Evolutionary conservation across 495 filamentous ascomycete species (phyloP).

Genomic region (Bryoglossum gracile): DNA sequence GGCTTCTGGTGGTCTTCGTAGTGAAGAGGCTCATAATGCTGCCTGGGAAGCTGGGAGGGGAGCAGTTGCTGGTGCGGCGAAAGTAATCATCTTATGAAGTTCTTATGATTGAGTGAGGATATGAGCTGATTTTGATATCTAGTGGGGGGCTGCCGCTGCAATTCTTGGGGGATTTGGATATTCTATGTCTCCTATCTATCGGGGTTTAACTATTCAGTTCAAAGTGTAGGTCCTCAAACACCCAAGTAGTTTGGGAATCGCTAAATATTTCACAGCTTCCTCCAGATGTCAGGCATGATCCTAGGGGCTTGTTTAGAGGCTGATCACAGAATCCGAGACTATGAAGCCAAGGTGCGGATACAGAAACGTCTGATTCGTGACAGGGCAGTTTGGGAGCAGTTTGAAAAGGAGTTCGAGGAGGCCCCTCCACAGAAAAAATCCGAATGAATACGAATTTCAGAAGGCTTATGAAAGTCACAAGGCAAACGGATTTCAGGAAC

Average conservation of each 20-base stretch:
- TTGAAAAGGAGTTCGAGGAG: conserved; percentile 34
- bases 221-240: conserved; percentile 56
- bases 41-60: conserved; percentile 56
- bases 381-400: conserved; percentile 51
- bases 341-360: conserved; percentile 55
- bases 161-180: conserved; percentile 50
- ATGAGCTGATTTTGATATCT: conserved; percentile 8
- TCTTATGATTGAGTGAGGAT: not conserved
- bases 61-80: conserved; percentile 51
- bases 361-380: conserved; percentile 55
- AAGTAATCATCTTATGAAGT: conserved; percentile 29
- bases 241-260: not conserved
- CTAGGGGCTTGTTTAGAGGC: conserved; percentile 79
- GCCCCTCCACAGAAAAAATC: conserved; percentile 8
- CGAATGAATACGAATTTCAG: conserved; percentile 1
- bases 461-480: not conserved
- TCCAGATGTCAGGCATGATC: conserved; percentile 84
- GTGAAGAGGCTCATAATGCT: conserved; percentile 51
- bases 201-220: conserved; percentile 79
- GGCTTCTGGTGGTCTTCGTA: conserved; percentile 29
- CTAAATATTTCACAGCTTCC: conserved; percentile 26
- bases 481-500: no score
- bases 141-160: conserved; percentile 57
- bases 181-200: conserved; percentile 63
- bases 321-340: conserved; percentile 64